Conservation (phyloP, 116 monocot species). For the Thalassia testudinum region DNA sequence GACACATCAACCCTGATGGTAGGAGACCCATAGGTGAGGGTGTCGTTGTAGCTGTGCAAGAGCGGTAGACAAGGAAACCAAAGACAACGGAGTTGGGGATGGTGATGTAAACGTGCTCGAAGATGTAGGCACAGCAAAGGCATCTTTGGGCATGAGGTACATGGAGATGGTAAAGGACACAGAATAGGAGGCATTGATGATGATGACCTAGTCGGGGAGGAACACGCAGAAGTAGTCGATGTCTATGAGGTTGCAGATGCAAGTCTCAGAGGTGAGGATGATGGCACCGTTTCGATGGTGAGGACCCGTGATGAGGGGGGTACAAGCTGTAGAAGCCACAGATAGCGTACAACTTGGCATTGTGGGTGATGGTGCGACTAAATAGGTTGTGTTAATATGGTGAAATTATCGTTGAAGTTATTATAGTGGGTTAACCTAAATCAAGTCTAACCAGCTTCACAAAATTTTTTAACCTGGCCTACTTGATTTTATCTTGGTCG, state of each 20-base stretch:
- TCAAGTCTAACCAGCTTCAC: too few relatives aligned
- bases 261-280: conserved; percentile 82
- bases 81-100: conserved; percentile 80
- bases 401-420: too few relatives aligned
- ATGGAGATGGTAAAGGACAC: conserved; percentile 13
- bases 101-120: conserved; percentile 90
- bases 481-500: too few relatives aligned
- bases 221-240: conserved; percentile 64
- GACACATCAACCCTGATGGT: conserved; percentile 62
- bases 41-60: conserved; percentile 42
- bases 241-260: conserved; percentile 71
- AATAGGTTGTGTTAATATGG: too few relatives aligned
- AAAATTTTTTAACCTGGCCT: too few relatives aligned
- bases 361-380: conserved; percentile 44
- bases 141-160: conserved; percentile 49
- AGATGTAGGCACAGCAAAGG: conserved; percentile 61
- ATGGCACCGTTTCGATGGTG: conserved; percentile 25
- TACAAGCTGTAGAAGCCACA: conserved; percentile 76
- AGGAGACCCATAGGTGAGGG: conserved; percentile 57
- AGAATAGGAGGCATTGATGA: conserved; percentile 26
- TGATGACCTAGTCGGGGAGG: conserved; percentile 52
- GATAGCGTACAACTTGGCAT: conserved; percentile 58
- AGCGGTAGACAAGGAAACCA: conserved; percentile 37
- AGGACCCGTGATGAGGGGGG: conserved; percentile 66
- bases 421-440: too few relatives aligned